phyloP scores from a whole-genome alignment of 2,329 filamentous ascomycete genomes.

The Trichoderma aggressivum region DNA sequence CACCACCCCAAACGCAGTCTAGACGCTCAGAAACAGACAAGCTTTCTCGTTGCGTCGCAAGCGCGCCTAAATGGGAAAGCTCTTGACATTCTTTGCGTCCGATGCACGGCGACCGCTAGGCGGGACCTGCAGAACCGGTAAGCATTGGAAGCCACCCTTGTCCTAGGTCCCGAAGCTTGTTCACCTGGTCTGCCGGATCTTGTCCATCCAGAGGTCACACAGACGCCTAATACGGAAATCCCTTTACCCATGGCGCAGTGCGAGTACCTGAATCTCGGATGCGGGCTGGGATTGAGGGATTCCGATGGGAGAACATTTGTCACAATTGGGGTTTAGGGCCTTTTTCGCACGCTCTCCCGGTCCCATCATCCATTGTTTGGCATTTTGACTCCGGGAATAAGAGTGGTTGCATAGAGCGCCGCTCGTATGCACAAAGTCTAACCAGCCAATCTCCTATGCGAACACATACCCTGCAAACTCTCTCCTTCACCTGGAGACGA shows the following conservation, averaged over 20 bases:
- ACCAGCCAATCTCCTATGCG: neutral
- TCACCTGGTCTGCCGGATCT: conserved; percentile 9
- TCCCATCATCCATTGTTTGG: neutral
- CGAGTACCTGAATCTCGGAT: conserved; percentile 1
- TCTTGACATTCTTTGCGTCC: conserved; percentile 34
- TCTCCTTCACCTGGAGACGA: neutral
- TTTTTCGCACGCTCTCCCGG: neutral
- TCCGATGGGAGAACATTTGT: neutral
- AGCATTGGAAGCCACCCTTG: conserved; percentile 5
- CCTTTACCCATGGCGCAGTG: conserved; percentile 22
- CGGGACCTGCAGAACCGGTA: conserved; percentile 22
- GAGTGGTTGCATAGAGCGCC: neutral
- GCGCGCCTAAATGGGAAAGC: conserved; percentile 31
- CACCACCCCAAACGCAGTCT: conserved; percentile 8
- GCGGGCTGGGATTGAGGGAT: neutral
- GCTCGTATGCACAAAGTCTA: neutral
- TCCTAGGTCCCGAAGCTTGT: conserved; percentile 16
- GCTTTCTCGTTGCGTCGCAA: conserved; percentile 10
- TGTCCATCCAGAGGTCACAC: conserved; percentile 26
- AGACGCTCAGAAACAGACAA: neutral
- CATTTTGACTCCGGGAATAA: neutral
- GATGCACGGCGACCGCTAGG: conserved; percentile 21
- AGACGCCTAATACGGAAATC: conserved; percentile 30
- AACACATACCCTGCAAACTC: conserved; percentile 4
- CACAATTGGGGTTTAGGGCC: neutral